Evolutionary conservation across 192 early-diverging fungal genomes (phyloP).

Genomic region (Coemansia javaensis): DNA sequence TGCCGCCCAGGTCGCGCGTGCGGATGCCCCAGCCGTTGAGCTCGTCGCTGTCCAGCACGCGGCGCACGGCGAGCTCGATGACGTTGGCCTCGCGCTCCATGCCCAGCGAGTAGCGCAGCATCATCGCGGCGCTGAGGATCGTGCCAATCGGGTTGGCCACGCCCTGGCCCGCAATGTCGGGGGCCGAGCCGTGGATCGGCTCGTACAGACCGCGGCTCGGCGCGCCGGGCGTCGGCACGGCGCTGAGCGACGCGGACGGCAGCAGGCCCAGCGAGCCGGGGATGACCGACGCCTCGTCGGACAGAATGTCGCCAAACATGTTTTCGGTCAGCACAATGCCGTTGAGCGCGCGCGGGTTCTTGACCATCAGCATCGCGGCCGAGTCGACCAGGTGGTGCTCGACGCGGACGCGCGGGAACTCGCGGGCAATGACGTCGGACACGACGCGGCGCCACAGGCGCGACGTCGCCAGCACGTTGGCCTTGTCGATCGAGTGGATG

Average conservation of each 20-base stretch:
- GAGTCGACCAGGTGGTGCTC: conserved; percentile 95
- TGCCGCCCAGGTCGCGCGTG: conserved; percentile 87
- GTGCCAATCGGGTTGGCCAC: conserved; percentile 98
- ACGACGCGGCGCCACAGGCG: conserved; percentile 95
- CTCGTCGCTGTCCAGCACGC: conserved; percentile 81
- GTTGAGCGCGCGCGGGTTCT: conserved; percentile 83
- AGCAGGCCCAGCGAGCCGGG: conserved; percentile 90
- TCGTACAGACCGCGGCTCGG: conserved; percentile 88
- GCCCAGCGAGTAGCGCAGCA: conserved; percentile 92
- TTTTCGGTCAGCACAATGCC: conserved; percentile 97
- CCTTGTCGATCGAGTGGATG: conserved; percentile 98
- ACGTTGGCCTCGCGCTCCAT: conserved; percentile 86
- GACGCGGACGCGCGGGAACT: conserved; percentile 84
- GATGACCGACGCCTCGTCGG: conserved; percentile 94
- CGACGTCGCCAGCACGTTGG: conserved; percentile 96
- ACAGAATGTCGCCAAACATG: conserved; percentile 99
- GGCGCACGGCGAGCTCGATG: conserved; percentile 86
- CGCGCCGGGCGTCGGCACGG: conserved; percentile 70
- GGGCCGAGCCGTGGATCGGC: conserved; percentile 98
- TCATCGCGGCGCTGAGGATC: conserved; percentile 90
- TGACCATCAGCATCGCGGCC: conserved; percentile 94
- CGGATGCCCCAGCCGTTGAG: conserved; percentile 67
- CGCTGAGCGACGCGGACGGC: conserved; percentile 85
- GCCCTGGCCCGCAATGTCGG: conserved; percentile 96
- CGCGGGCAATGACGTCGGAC: conserved; percentile 78